Evolutionary conservation across 1,139 yeast genomes (phyloP).

Genomic region (Hemisphaericaspora subhashii): DNA sequence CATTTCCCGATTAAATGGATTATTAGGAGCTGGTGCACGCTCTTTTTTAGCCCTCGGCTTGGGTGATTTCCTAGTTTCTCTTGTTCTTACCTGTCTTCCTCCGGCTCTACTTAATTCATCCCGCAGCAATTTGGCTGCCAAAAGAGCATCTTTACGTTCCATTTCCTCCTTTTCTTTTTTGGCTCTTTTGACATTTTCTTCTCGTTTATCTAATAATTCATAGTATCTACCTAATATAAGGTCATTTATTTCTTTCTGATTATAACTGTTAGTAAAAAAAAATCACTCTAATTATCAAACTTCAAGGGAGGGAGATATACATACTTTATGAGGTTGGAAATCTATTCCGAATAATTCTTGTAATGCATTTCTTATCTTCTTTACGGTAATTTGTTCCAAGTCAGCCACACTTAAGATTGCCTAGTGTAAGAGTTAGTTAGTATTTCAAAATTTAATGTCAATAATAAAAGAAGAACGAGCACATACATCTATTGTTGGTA

Average conservation of each 20-base stretch:
- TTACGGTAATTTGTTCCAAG: constrained; percentile 69
- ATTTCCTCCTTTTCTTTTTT: constrained; percentile 30
- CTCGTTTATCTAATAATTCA: constrained; percentile 39
- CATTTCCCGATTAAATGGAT: constrained; percentile 38
- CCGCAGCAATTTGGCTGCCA: constrained; percentile 50
- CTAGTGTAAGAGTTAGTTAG: constrained; percentile 36
- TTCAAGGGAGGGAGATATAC: constrained; percentile 15
- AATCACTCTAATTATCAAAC: background rate
- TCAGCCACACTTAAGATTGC: constrained; percentile 77
- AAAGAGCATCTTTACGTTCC: constrained; percentile 40
- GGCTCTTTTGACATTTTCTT: constrained; percentile 25
- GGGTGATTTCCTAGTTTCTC: constrained; percentile 4
- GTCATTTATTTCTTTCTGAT: constrained; percentile 56
- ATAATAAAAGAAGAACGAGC: background rate
- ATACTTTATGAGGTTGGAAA: constrained; percentile 49
- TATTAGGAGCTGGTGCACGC: constrained; percentile 13
- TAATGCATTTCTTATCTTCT: constrained; percentile 66
- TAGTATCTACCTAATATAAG: constrained; percentile 63
- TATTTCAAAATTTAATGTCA: constrained; percentile 6
- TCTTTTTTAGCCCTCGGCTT: constrained; percentile 9
- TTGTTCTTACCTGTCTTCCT: constrained; percentile 10
- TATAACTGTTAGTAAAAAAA: constrained; percentile 15
- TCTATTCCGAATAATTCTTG: constrained; percentile 66
- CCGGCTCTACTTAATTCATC: constrained; percentile 16
- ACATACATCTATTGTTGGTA: constrained; percentile 72